Conservation (phyloP, 306 rosid genomes). For the Inga laurina region DNA sequence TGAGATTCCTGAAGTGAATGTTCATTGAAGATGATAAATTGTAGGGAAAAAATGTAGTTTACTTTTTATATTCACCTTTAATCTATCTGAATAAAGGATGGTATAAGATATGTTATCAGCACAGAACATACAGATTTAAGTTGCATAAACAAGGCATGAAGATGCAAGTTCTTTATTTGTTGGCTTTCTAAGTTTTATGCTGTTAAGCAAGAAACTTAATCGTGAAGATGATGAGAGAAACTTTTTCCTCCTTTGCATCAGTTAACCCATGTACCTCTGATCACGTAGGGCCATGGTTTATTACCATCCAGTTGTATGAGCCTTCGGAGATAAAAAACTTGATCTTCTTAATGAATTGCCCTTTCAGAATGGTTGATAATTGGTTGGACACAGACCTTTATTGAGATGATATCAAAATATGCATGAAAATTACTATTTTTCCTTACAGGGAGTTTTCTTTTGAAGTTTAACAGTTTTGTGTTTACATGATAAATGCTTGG, state of each 20-base stretch:
- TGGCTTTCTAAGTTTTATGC: background rate
- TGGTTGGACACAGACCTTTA: background rate
- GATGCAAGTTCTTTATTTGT: conserved; percentile 8
- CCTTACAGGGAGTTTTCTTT: background rate
- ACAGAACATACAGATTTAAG: background rate
- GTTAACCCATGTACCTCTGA: background rate
- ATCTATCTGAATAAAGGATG: conserved; percentile 17
- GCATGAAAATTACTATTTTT: background rate
- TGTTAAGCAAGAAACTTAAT: background rate
- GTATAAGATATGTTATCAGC: background rate
- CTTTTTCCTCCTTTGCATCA: background rate
- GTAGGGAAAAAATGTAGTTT: background rate
- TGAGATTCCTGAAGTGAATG: conserved; percentile 26
- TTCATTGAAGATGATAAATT: conserved; percentile 32
- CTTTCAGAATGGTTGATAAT: background rate
- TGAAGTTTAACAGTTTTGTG: background rate
- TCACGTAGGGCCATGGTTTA: background rate
- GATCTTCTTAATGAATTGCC: background rate
- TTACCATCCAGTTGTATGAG: background rate
- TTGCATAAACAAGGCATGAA: background rate
- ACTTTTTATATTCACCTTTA: background rate
- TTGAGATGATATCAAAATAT: background rate
- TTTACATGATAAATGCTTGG: background rate
- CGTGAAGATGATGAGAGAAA: background rate
- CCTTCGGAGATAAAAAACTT: background rate